phyloP scores from a whole-genome alignment of 2,329 filamentous ascomycete genomes.

The Aspergillus transmontanensis region DNA sequence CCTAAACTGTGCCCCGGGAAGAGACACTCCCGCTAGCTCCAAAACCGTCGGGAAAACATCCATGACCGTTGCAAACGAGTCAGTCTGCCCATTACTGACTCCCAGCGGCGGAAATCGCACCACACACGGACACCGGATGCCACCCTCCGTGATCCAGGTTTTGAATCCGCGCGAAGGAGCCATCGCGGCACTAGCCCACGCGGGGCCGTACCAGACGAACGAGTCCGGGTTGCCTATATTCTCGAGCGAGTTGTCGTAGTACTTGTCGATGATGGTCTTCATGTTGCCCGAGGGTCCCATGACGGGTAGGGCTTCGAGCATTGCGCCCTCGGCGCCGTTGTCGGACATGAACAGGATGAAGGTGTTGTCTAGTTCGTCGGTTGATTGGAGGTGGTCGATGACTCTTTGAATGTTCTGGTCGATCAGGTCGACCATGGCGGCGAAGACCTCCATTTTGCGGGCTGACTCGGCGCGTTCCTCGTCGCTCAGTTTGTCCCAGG shows the following conservation, averaged over 20 bases:
- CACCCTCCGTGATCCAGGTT: constrained; percentile 52
- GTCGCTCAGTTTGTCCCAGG: constrained; percentile 62
- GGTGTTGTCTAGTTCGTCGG: constrained; percentile 64
- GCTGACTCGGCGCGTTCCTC: constrained; percentile 49
- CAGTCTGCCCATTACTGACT: constrained; percentile 35
- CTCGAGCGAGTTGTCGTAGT: constrained; percentile 61
- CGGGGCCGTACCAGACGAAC: constrained; percentile 63
- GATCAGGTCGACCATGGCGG: constrained; percentile 66
- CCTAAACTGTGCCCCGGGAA: constrained; percentile 57
- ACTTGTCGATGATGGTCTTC: constrained; percentile 57
- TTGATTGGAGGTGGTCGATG: constrained; percentile 57
- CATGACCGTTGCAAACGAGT: constrained; percentile 58
- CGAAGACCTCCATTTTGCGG: constrained; percentile 61
- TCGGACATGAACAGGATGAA: constrained; percentile 66
- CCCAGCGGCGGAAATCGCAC: constrained; percentile 44
- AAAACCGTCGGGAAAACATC: constrained; percentile 52
- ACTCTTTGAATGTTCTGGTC: constrained; percentile 63
- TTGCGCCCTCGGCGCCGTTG: constrained; percentile 63
- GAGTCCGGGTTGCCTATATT: constrained; percentile 61
- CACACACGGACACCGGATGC: constrained; percentile 57
- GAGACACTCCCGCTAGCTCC: constrained; percentile 45
- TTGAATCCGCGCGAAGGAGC: constrained; percentile 55
- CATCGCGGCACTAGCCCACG: constrained; percentile 58
- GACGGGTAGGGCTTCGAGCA: constrained; percentile 61
- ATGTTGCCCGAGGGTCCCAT: constrained; percentile 51